These are phyloP conservation scores for Wickerhamiella kazuoi DNA, from an alignment of 805 yeast species.

Conservation along the genomic window DNA sequence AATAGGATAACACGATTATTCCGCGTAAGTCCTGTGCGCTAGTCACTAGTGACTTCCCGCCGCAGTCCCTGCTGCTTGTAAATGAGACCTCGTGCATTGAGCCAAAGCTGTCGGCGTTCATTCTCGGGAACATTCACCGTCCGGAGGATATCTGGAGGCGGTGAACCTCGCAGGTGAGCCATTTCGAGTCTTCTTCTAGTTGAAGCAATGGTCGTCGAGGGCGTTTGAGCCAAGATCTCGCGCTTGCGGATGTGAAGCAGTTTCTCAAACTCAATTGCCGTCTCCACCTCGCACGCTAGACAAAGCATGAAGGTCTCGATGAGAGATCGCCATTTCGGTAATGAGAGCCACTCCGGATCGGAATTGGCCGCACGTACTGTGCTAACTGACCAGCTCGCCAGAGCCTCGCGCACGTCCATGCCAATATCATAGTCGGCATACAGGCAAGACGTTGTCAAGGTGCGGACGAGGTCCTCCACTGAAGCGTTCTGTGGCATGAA, in stretches of 20 bases:
- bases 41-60: no score
- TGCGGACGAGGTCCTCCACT: constrained; percentile 1
- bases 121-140: constrained; percentile 2
- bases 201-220: constrained; percentile 6
- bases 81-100: no score
- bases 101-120: constrained; percentile 4
- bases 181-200: constrained; percentile 22
- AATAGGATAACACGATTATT: no score
- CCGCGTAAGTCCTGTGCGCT: no score
- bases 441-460: constrained; percentile 17
- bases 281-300: constrained; percentile 53
- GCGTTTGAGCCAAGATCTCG: constrained; percentile 5
- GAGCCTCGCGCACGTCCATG: constrained; percentile 32
- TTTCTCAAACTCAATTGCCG: constrained; percentile 44
- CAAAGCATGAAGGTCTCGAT: constrained; percentile 51
- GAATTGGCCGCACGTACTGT: constrained; percentile 25
- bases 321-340: constrained; percentile 55
- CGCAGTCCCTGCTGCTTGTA: no score
- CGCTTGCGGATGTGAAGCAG: constrained; percentile 21
- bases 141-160: constrained; percentile 1
- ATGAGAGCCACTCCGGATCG: constrained; percentile 20
- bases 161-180: constrained; percentile 17
- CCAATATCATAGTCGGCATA: constrained; percentile 47
- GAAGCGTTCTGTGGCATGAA: constrained; percentile 33
- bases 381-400: constrained; percentile 44